Percentiles rank a stretch among this genome's conserved stretches.
Evolutionary conservation across 345 rosid species (phyloP).

Genomic region (Rhizophora apiculata): DNA sequence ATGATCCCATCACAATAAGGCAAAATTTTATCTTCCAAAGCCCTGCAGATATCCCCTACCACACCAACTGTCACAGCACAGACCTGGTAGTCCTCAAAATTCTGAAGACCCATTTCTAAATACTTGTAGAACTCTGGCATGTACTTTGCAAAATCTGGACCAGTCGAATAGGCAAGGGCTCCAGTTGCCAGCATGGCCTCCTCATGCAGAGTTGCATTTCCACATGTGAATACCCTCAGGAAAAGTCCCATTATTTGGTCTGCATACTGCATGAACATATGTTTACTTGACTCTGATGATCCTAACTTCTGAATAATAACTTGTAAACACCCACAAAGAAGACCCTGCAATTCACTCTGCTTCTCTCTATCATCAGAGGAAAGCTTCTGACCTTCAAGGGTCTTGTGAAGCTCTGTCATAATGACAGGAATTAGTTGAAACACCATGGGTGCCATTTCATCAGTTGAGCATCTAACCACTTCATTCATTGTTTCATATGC

Average conservation of each 20-base stretch:
- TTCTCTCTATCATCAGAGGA: not conserved
- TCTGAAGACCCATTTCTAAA: conserved; percentile 7
- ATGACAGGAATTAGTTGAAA: not conserved
- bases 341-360: conserved; percentile 7
- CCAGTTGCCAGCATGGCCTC: conserved; percentile 2
- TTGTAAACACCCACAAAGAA: conserved; percentile 4
- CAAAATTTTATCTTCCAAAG: conserved; percentile 4
- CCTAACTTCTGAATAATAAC: conserved; percentile 2
- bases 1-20: conserved; percentile 11
- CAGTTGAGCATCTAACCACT: conserved; percentile 2
- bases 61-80: conserved; percentile 7
- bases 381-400: not conserved
- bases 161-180: conserved; percentile 2
- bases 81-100: conserved; percentile 6
- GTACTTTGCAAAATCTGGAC: conserved; percentile 4
- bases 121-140: conserved; percentile 5
- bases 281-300: not conserved
- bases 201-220: conserved; percentile 1
- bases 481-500: conserved; percentile 4
- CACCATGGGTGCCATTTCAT: not conserved
- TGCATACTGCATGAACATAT: not conserved
- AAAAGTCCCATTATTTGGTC: conserved; percentile 5
- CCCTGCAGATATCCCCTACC: conserved; percentile 4
- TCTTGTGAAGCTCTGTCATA: conserved; percentile 3
- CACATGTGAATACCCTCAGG: not conserved